phyloP scores from a whole-genome alignment of 1,284 basidiomycete species.

The Ustilago nuda region DNA sequence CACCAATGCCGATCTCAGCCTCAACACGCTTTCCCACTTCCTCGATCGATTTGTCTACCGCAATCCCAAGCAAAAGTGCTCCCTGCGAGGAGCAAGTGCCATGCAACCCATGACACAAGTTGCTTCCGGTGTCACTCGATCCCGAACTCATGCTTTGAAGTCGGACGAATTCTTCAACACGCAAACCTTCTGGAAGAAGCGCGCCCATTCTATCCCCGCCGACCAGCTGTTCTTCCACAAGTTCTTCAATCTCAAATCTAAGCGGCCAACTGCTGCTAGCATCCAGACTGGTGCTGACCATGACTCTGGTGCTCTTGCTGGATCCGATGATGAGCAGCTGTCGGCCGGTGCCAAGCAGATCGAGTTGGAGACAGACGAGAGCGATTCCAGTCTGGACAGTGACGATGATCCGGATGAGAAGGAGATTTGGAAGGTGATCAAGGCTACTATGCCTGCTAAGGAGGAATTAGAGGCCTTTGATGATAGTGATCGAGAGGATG shows the following conservation, averaged over 20 bases:
- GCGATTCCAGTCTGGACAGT: conserved; percentile 33
- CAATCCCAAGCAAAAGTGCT: conserved; percentile 87
- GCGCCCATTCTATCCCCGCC: conserved; percentile 81
- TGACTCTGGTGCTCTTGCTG: conserved; percentile 67
- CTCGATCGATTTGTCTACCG: conserved; percentile 91
- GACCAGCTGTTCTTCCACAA: conserved; percentile 74
- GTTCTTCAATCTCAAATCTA: conserved; percentile 67
- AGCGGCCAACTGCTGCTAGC: conserved; percentile 30
- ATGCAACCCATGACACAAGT: conserved; percentile 85
- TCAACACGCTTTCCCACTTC: conserved; percentile 93
- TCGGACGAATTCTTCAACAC: conserved; percentile 78
- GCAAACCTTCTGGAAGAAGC: conserved; percentile 80
- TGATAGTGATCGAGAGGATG: conserved; percentile 48
- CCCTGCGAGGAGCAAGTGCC: conserved; percentile 78
- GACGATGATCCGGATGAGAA: conserved; percentile 63
- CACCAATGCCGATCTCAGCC: conserved; percentile 85
- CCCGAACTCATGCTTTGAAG: conserved; percentile 73
- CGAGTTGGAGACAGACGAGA: conserved; percentile 47
- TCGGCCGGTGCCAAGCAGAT: conserved; percentile 42
- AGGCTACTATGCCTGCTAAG: conserved; percentile 71
- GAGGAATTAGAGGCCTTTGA: conserved; percentile 73
- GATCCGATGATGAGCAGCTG: conserved; percentile 76
- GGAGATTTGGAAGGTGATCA: conserved; percentile 71
- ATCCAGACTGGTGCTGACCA: conserved; percentile 27
- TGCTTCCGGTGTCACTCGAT: conserved; percentile 77